phyloP scores from a whole-genome alignment of 2,329 filamentous ascomycete species.

The Penicillium aurantiogriseum region DNA sequence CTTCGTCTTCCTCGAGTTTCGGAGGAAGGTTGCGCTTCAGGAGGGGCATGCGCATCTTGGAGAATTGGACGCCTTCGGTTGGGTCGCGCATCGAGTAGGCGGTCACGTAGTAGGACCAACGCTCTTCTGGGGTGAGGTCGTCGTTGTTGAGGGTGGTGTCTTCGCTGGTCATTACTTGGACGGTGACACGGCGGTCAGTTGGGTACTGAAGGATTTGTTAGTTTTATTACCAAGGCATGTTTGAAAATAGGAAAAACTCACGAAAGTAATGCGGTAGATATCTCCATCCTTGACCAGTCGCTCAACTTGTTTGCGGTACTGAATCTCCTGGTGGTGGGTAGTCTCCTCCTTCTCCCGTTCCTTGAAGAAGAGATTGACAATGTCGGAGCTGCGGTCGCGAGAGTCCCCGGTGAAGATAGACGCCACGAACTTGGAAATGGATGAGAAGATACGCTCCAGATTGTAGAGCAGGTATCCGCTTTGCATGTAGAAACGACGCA shows the following conservation, averaged over 20 bases:
- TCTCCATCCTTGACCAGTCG: conserved; percentile 91
- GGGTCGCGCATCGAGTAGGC: conserved; percentile 85
- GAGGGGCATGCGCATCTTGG: conserved; percentile 65
- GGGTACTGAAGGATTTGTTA: conserved; percentile 56
- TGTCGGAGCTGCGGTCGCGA: conserved; percentile 91
- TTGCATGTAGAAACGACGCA: conserved; percentile 87
- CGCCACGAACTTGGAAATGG: conserved; percentile 75
- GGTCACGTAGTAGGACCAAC: conserved; percentile 95
- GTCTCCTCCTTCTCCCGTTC: conserved; percentile 81
- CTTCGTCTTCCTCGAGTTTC: conserved; percentile 61
- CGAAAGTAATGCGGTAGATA: conserved; percentile 84
- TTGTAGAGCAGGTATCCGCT: conserved; percentile 93
- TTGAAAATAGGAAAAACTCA: conserved; percentile 57
- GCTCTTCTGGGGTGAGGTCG: conserved; percentile 60
- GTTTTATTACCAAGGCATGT: conserved; percentile 4
- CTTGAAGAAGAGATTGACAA: conserved; percentile 80
- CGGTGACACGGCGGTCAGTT: conserved; percentile 63
- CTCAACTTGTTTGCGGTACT: conserved; percentile 86
- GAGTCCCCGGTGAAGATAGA: conserved; percentile 80
- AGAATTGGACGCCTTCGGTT: conserved; percentile 72
- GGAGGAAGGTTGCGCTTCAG: conserved; percentile 68
- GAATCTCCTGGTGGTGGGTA: conserved; percentile 85
- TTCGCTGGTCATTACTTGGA: conserved; percentile 84
- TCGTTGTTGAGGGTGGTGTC: conserved; percentile 75
- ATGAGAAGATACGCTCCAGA: conserved; percentile 81